Evolutionary conservation across 176 grass and related monocot genomes (phyloP).

Genomic region (Aegilops umbellulata): DNA sequence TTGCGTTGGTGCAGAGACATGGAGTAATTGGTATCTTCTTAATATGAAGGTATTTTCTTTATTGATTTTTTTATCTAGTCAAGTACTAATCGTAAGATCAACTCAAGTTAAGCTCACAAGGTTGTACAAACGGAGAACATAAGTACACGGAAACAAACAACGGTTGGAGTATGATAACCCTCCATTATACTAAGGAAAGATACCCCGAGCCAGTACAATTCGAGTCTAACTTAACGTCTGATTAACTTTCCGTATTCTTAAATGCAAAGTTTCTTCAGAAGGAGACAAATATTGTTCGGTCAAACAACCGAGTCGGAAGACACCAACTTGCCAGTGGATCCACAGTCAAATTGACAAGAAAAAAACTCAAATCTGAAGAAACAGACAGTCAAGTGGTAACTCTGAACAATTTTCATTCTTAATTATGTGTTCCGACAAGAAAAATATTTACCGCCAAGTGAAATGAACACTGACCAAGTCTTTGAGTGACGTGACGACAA

Average conservation of each 20-base stretch:
- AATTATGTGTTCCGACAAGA: not conserved
- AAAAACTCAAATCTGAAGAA: conserved; percentile 6
- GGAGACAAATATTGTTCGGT: conserved; percentile 19
- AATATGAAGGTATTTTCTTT: too few species aligned
- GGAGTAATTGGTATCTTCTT: too few species aligned
- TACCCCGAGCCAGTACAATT: not conserved
- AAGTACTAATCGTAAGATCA: too few species aligned
- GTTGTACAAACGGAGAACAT: too few species aligned
- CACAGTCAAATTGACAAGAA: not conserved
- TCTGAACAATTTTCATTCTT: not conserved
- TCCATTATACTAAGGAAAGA: not conserved
- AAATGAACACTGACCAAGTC: not conserved
- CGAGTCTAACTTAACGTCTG: not conserved
- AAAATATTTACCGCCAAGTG: not conserved
- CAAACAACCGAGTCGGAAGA: not conserved
- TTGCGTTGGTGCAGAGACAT: too few species aligned
- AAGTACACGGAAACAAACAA: not conserved
- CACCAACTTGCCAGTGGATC: not conserved
- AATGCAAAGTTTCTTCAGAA: not conserved
- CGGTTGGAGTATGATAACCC: not conserved
- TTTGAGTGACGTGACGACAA: conserved; percentile 2
- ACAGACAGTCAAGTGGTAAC: not conserved
- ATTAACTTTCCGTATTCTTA: not conserved
- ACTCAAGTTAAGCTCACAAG: too few species aligned
- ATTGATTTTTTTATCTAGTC: too few species aligned